Evolutionary conservation across 2,329 filamentous ascomycete genomes (phyloP).

Genomic region (Trichophyton equinum): DNA sequence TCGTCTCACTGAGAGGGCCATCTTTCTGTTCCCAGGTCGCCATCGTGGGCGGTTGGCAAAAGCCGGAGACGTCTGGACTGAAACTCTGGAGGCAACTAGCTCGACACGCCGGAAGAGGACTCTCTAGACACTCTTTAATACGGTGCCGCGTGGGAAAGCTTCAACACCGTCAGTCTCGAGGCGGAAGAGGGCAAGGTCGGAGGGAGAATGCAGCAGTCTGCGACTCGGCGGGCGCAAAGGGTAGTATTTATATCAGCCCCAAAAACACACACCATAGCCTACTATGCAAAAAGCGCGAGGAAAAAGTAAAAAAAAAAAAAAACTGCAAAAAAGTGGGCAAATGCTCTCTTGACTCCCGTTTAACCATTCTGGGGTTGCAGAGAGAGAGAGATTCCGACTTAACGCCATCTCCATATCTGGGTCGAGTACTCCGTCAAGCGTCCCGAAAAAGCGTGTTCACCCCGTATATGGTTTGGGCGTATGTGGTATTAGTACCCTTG

Average conservation of each 20-base stretch:
- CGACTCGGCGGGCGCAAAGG: not conserved
- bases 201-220: not conserved
- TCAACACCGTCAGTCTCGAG: not conserved
- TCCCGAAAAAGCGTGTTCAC: not conserved
- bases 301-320: not conserved
- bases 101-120: not conserved
- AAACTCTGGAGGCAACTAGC: slow-evolving; percentile 2
- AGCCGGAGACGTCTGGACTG: not conserved
- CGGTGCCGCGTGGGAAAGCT: not conserved
- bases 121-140: not conserved
- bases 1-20: slow-evolving; percentile 8
- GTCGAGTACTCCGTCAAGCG: not conserved
- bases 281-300: not conserved
- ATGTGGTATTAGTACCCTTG: not conserved
- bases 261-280: not conserved
- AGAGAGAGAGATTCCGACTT: not conserved
- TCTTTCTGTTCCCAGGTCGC: slow-evolving; percentile 10
- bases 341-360: not conserved
- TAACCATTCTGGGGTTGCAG: slow-evolving; percentile 1
- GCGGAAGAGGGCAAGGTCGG: not conserved
- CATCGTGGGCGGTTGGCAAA: slow-evolving; percentile 13
- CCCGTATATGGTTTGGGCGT: not conserved
- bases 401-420: slow-evolving; percentile 2
- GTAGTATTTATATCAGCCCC: not conserved
- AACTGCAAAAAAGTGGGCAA: slow-evolving; percentile 3